Base-by-base conservation (phyloP, 305 asterid species). In the Fraxinus platypoda region DNA sequence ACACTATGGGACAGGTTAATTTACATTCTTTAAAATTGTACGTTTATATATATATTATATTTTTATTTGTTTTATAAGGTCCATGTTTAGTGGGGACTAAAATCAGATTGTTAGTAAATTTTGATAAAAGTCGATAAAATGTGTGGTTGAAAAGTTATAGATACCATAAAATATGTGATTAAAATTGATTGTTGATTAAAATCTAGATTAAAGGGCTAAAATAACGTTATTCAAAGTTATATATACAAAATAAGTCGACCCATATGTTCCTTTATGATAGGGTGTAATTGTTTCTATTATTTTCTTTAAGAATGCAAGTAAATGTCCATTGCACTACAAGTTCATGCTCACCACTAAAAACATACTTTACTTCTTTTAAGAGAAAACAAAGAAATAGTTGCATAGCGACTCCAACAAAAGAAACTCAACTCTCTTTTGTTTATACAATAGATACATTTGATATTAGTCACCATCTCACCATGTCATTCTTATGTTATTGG, bases 261-360 rank as follows among this genome's bases (percentile, higher is more conserved):
- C 57, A 13, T 46, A 0, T 46, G 57, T 46, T 46, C 57, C 19
- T 46, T 13, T 46, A 46, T 49, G 59, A 49, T 13, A 49, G 21
- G 59, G 19, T 46, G n/a, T 46, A 46, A 46, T 13, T 46, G 19
- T 46, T 46, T 3, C 7, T 49, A 49, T 4, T 15, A 4, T 49
- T 49, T 49, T 49, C 12, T 33, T 13, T 41, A 46, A 7, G 30
- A 77, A 54, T 26, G 15, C 70, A 81, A 52, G 11, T 73, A 15
- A 49, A 4, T 54, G 31, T 3, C 46, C 68, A 34, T 43, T 73
- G 26, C 26, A 6, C 71, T 35, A 57, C 21, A 59, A 74, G 54
- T 64, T 81, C 74, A 70, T 82, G 81, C 62, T 25, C 57, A 35
- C 74, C 85, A 82, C 72, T 76, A 23, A 26, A 82, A 64, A 43